Base-by-base conservation (phyloP, 2,329 filamentous ascomycete genomes). In the Ophiostoma montium region DNA sequence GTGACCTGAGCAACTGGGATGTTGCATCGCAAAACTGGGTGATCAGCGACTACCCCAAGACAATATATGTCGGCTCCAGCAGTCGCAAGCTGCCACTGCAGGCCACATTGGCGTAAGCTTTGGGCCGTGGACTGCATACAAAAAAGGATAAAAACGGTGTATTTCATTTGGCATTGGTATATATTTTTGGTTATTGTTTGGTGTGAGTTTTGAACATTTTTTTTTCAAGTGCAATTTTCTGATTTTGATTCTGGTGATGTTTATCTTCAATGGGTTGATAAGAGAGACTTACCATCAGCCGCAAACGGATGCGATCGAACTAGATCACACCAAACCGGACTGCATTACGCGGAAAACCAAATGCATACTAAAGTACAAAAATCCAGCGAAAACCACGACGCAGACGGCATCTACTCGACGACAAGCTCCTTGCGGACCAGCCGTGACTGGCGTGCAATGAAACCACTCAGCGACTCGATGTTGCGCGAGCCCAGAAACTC, bases 1-100 rank as follows among this genome's bases (percentile, higher is more conserved):
- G 87, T 50, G 90, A 95, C 60, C 57, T 95, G 50, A 87, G 82
- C 62, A 92, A 88, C 68, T 95, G 90, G 89, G 86, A 95, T 57
- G 69, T 76, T 1, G 71, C 61, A 1, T 62, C 67, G n/a, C 89
- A 95, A 71, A 82, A 95, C 69, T 96, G 90, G 89, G 75, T 87
- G 42, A 58, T 78, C n/a, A 70, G 66, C 9, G 57, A 65, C 16
- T 58, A 65, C 43, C 59, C 68, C 50, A 79, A 79, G 69, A 76
- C 62, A 49, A 69, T 75, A 12, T 75, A 62, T 53, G 71, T 79
- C 8, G 75, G 75, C 3, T 65, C 69, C 55, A 76, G 72, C 58
- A 78, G 74, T 50, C 65, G 75, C 46, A 69, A 78, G 57, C 59
- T 79, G 59, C 68, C 69, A 1, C 64, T 78, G 32, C 61, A 55